These are phyloP conservation scores for Hypoxylon sp. DNA, from an alignment of 2,329 filamentous ascomycete species.

Conservation along the genomic window DNA sequence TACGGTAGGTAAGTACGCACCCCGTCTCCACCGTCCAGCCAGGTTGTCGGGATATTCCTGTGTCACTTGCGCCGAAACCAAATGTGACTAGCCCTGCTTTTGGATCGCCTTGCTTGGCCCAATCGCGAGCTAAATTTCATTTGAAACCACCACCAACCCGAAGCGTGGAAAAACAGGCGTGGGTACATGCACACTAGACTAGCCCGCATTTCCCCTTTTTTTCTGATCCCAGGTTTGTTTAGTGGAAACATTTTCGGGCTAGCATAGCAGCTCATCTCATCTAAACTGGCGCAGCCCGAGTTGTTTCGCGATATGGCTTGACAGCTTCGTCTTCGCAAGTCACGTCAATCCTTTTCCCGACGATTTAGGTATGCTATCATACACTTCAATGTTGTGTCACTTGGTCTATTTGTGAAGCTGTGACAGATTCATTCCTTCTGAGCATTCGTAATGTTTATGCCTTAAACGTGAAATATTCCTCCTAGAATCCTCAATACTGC, in stretches of 20 bases:
- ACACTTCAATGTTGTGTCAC: constrained; percentile 6
- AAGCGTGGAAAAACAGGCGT: constrained; percentile 12
- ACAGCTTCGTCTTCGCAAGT: constrained; percentile 15
- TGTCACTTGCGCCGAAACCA: constrained; percentile 33
- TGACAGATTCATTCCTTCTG: constrained; percentile 21
- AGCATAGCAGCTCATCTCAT: constrained; percentile 38
- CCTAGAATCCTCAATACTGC: constrained; percentile 24
- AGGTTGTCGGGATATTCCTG: constrained; percentile 41
- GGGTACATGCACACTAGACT: constrained; percentile 22
- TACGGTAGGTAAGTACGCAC: constrained; percentile 25
- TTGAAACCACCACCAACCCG: constrained; percentile 38
- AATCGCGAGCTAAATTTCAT: constrained; percentile 36
- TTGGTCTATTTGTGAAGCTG: constrained; percentile 10
- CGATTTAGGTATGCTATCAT: constrained; percentile 15
- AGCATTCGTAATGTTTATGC: constrained; percentile 9
- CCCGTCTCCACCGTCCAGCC: constrained; percentile 23
- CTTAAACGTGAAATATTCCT: constrained; percentile 28
- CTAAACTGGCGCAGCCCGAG: too few species aligned
- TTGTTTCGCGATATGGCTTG: constrained; percentile 21
- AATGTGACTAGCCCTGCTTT: constrained; percentile 35
- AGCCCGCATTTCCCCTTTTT: constrained; percentile 22
- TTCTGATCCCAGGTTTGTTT: constrained; percentile 28
- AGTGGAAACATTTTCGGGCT: constrained; percentile 35
- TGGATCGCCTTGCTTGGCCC: constrained; percentile 18
- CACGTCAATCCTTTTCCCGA: constrained; percentile 13